These are phyloP conservation scores for Chlorella sp. DNA, from an alignment of 139 green algal genomes.

Conservation along the genomic window DNA sequence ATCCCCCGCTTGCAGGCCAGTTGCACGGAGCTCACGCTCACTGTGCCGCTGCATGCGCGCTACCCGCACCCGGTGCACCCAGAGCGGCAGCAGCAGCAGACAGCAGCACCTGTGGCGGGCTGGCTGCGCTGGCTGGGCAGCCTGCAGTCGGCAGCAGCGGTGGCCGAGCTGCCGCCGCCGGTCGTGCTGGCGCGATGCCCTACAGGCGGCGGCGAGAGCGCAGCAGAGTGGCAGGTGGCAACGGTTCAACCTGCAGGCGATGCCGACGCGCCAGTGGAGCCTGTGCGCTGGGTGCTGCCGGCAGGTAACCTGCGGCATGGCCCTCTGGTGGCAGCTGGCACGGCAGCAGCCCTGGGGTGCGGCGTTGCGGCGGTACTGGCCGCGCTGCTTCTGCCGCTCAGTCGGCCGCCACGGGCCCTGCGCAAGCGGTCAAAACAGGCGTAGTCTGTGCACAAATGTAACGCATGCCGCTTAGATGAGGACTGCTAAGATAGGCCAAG, in stretches of 20 bases:
- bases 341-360: neutral
- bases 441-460: neutral
- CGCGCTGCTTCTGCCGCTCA: neutral
- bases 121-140: neutral
- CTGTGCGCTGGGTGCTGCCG: slow-evolving; percentile 5
- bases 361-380: slow-evolving; percentile 3
- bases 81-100: neutral
- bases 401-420: neutral
- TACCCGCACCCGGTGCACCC: slow-evolving; percentile 13
- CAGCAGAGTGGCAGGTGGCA: neutral
- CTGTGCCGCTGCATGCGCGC: slow-evolving; percentile 23
- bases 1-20: neutral
- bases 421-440: neutral
- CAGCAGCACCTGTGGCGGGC: neutral
- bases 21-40: slow-evolving; percentile 3
- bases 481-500: too few species aligned
- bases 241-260: neutral
- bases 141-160: neutral
- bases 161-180: neutral
- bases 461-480: too few species aligned
- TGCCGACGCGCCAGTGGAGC: neutral
- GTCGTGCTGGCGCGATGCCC: slow-evolving; percentile 24
- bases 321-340: neutral
- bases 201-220: neutral
- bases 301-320: slow-evolving; percentile 15